A percentile compares a stretch with the other conserved stretches of the same genome.
phyloP scores from a whole-genome alignment of 805 yeast species.

The Candida nemodendra region DNA sequence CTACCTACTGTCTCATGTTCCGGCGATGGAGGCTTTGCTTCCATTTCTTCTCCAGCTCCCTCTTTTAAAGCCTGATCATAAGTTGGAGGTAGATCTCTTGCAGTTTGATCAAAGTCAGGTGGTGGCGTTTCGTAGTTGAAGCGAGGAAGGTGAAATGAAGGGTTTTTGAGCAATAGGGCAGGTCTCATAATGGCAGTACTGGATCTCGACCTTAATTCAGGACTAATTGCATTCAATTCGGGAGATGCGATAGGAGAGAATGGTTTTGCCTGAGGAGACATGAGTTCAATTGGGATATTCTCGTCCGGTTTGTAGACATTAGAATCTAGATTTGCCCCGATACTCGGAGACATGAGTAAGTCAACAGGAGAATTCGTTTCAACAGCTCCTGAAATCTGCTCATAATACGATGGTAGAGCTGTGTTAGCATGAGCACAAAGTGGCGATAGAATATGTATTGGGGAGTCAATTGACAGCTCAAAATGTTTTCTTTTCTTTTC shows the following conservation, averaged over 20 bases:
- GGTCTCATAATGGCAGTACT: slow-evolving; percentile 4
- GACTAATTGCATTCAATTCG: slow-evolving; percentile 28
- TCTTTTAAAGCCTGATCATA: slow-evolving; percentile 26
- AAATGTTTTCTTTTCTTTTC: slow-evolving; percentile 75
- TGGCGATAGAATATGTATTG: slow-evolving; percentile 77
- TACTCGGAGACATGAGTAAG: slow-evolving; percentile 26
- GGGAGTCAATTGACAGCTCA: slow-evolving; percentile 93
- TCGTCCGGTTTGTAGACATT: slow-evolving; percentile 56
- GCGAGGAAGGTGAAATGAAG: slow-evolving; percentile 18
- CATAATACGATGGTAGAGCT: slow-evolving; percentile 65
- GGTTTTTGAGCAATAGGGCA: slow-evolving; percentile 21
- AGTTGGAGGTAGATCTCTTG: slow-evolving; percentile 28
- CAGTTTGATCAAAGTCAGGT: slow-evolving; percentile 28
- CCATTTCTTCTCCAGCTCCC: slow-evolving; percentile 8
- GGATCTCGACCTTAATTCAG: slow-evolving; percentile 22
- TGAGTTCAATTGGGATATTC: slow-evolving; percentile 41
- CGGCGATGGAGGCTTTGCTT: slow-evolving; percentile 4
- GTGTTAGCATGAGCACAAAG: slow-evolving; percentile 81
- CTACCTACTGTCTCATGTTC: slow-evolving; percentile 1
- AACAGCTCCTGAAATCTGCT: slow-evolving; percentile 19
- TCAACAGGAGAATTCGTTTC: slow-evolving; percentile 20
- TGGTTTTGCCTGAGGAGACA: slow-evolving; percentile 68
- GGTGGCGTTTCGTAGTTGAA: slow-evolving; percentile 28
- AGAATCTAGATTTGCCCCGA: slow-evolving; percentile 35
- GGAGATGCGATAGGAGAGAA: slow-evolving; percentile 44